Percentiles rank a stretch among this genome's conserved stretches.
These are phyloP conservation scores for Trichosporon inkin DNA, from an alignment of 1,284 basidiomycete species.

Conservation along the genomic window DNA sequence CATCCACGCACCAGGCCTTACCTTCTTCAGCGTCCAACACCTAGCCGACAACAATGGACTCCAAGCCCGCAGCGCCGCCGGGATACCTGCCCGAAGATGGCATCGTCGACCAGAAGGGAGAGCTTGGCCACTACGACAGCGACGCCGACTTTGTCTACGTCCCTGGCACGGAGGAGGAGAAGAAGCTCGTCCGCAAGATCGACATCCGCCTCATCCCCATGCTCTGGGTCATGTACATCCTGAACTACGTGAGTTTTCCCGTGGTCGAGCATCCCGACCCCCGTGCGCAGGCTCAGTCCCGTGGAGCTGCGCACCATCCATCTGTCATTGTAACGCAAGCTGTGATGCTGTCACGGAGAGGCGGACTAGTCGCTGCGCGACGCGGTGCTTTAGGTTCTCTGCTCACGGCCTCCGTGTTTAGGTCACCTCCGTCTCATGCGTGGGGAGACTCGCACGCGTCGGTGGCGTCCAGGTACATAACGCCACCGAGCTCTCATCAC, in stretches of 20 bases:
- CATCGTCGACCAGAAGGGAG: background rate
- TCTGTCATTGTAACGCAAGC: too few relatives aligned
- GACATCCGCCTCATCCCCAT: constrained; percentile 43
- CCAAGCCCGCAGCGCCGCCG: background rate
- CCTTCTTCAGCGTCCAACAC: background rate
- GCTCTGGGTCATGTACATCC: constrained; percentile 36
- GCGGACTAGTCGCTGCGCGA: too few relatives aligned
- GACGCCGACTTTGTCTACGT: constrained; percentile 25
- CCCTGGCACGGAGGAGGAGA: constrained; percentile 43
- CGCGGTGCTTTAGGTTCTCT: too few relatives aligned
- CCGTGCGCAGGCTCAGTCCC: too few relatives aligned
- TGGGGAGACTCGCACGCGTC: background rate
- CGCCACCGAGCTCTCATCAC: too few relatives aligned
- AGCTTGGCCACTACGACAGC: background rate
- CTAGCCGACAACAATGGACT: background rate
- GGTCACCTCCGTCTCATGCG: background rate
- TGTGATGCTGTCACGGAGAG: background rate
- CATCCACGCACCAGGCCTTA: background rate
- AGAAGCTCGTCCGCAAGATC: constrained; percentile 47
- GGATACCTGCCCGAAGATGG: background rate
- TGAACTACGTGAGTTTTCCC: constrained; percentile 20
- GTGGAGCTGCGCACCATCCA: too few relatives aligned
- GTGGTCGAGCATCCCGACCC: too few relatives aligned
- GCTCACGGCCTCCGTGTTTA: too few relatives aligned
- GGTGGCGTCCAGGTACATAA: background rate